Base-by-base conservation (phyloP, 2,329 filamentous ascomycete species). In the Trichoderma koningii region DNA sequence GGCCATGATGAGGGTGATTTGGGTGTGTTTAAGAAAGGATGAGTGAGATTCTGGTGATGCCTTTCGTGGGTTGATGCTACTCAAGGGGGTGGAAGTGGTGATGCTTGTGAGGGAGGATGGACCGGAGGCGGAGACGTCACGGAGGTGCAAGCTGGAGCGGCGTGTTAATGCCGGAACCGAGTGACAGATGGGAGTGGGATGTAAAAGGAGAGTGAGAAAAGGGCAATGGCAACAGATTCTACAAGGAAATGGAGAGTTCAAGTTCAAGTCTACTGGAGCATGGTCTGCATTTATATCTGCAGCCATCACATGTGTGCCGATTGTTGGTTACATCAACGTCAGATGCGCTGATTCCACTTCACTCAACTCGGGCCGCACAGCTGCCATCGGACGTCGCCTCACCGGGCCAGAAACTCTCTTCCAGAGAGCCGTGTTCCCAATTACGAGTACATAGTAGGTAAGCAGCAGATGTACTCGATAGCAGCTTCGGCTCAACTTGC, bases 1-100 rank as follows among this genome's bases (percentile, higher is more conserved):
- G 53, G 50, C 70, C 68, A 63, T 61, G 26, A 57, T 66, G 61
- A 55, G 28, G 14, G 66, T 64, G 68, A 38, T 45, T 30, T 52
- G 70, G 53, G 48, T 52, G 48, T 50, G 67, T 65, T 50, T 69
- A 66, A 14, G n/a, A 28, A 30, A 19, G 42, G 6, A 9, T 21
- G 30, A 19, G 52, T 48, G 53, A 23, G 30, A 14, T 38, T 38
- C 21, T 38, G 44, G 15, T 28, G 57, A 26, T 52, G 47, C 51
- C 44, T 7, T 41, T 48, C 34, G 34, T 48, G 42, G 19, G 42
- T 19, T 23, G 12, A 19, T 47, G 1, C 41, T 41, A 23, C 17
- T n/a, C 34, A 21, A 5, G 19, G 14, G 9, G 34, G 15, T 41
- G n/a, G 15, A 47, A 28, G 15, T 19, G 23, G 7, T 47, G 30